These are phyloP conservation scores for Globisporangium perplexum DNA, from an alignment of 352 stramenopile species.

Conservation along the genomic window DNA sequence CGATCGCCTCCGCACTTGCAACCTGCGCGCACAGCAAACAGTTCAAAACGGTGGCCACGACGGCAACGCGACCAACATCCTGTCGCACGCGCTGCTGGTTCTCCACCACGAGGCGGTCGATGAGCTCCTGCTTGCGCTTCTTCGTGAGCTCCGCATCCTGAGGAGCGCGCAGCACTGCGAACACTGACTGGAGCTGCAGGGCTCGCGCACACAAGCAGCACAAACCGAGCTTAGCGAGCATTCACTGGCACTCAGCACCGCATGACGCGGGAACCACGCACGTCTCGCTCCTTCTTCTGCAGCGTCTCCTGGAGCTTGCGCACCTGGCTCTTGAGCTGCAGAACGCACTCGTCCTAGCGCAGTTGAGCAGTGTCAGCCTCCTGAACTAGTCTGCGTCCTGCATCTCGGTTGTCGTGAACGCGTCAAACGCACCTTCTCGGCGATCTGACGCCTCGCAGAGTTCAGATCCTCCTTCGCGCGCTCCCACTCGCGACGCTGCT, in stretches of 20 bases:
- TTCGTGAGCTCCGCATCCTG: conserved; percentile 63
- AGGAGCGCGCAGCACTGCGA: conserved; percentile 45
- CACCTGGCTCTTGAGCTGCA: conserved; percentile 52
- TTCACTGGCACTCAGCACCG: too few relatives aligned
- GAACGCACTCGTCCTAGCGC: conserved; percentile 39
- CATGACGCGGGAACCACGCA: too few relatives aligned
- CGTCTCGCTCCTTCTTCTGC: conserved; percentile 65
- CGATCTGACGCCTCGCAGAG: conserved; percentile 30
- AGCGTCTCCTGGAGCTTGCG: conserved; percentile 54
- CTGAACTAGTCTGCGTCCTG: too few relatives aligned
- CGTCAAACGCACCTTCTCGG: conserved; percentile 47
- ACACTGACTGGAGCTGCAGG: conserved; percentile 50
- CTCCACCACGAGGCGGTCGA: conserved; percentile 54
- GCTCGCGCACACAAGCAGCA: background rate
- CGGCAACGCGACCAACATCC: background rate
- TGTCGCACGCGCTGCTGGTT: conserved; percentile 42
- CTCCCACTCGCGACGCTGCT: conserved; percentile 51
- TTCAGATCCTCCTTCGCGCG: conserved; percentile 49
- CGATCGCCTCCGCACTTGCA: conserved; percentile 41
- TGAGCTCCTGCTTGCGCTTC: conserved; percentile 48
- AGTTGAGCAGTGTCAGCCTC: background rate
- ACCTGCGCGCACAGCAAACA: conserved; percentile 17
- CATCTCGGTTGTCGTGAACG: too few relatives aligned
- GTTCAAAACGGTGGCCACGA: background rate
- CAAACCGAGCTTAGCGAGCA: background rate